phyloP scores from a whole-genome alignment of 2,329 filamentous ascomycete species.

The Microdochium paspali region DNA sequence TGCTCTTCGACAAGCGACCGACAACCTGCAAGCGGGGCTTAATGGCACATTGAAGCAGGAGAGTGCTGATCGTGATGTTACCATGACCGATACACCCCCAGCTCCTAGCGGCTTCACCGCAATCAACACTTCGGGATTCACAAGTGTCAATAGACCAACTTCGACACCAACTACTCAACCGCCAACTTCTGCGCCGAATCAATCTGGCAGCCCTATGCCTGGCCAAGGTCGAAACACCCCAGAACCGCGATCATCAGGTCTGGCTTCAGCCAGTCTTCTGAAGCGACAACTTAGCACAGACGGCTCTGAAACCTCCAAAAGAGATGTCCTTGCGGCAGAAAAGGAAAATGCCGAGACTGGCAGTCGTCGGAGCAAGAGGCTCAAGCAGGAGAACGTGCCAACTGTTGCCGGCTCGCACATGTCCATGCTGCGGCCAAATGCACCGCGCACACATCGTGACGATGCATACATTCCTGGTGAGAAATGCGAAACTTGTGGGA shows the following conservation, averaged over 20 bases:
- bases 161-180: constrained; percentile 40
- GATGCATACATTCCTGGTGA: constrained; percentile 38
- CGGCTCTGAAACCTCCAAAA: constrained; percentile 36
- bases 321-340: constrained; percentile 32
- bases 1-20: constrained; percentile 41
- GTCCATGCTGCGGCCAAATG: constrained; percentile 81
- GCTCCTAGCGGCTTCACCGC: constrained; percentile 50
- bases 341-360: constrained; percentile 54
- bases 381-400: constrained; percentile 74
- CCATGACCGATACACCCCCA: constrained; percentile 35
- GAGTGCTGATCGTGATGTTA: constrained; percentile 32
- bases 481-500: constrained; percentile 83
- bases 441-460: constrained; percentile 54
- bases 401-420: constrained; percentile 95
- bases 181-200: constrained; percentile 48
- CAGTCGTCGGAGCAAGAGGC: constrained; percentile 80
- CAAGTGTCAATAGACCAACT: constrained; percentile 63
- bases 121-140: constrained; percentile 55
- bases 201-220: background rate
- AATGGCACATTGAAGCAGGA: constrained; percentile 32
- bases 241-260: constrained; percentile 47
- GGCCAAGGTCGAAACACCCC: constrained; percentile 31
- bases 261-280: constrained; percentile 48
- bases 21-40: constrained; percentile 39
- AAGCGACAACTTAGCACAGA: constrained; percentile 69